Conservation (phyloP, 163 green algal genomes). For the Coccomyxa subellipsoidea region DNA sequence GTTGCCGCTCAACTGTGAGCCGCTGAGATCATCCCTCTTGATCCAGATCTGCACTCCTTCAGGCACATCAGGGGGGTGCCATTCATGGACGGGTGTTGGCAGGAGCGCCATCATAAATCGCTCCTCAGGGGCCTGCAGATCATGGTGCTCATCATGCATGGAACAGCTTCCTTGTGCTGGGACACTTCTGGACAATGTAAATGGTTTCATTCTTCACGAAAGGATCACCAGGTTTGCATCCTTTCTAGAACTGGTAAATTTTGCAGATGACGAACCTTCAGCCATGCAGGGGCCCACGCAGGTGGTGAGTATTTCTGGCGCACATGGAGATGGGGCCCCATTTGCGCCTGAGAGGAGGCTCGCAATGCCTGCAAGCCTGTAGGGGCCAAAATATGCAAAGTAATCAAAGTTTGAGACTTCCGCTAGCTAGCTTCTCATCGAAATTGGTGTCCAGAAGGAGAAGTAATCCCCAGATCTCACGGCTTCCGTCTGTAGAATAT, state of each 20-base stretch:
- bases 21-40: conserved; percentile 90
- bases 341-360: background rate
- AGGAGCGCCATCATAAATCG: conserved; percentile 46
- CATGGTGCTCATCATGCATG: background rate
- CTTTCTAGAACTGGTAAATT: background rate
- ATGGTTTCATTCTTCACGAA: no score
- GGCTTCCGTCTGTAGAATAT: no score
- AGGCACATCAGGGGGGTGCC: conserved; percentile 55
- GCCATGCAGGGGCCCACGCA: background rate
- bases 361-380: background rate
- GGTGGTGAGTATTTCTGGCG: background rate
- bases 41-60: conserved; percentile 67
- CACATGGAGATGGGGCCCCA: background rate
- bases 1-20: conserved; percentile 90
- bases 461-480: no score
- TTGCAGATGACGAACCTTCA: background rate
- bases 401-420: no score
- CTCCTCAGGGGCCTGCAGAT: conserved; percentile 17
- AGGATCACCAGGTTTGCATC: no score
- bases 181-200: no score
- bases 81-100: conserved; percentile 75
- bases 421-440: no score
- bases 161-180: no score
- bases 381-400: background rate
- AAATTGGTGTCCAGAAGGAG: no score